Conservation (phyloP, 148 eudicot species). For the Mesembryanthemum crystallinum region DNA sequence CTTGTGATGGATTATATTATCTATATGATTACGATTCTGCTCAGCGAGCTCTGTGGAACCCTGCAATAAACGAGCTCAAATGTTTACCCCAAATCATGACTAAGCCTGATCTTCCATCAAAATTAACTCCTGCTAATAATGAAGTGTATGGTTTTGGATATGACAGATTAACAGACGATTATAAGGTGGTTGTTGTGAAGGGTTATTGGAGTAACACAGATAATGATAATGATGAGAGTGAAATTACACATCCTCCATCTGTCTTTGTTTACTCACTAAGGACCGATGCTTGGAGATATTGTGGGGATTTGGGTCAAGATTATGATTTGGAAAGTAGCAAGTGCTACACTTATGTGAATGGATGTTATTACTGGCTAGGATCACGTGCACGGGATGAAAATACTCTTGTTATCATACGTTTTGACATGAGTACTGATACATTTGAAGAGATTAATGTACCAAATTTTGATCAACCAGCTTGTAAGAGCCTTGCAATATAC, state of each 20-base stretch:
- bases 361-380: not conserved
- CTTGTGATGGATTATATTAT: conserved; percentile 20
- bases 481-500: conserved; percentile 4
- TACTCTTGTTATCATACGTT: not conserved
- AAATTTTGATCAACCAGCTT: not conserved
- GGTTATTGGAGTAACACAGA: too few relatives aligned
- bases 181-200: too few relatives aligned
- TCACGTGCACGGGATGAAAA: not conserved
- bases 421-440: conserved; percentile 10
- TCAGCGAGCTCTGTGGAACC: conserved; percentile 4
- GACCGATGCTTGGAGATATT: not conserved
- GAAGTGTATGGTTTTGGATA: conserved; percentile 10
- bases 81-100: not conserved
- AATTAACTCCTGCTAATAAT: not conserved
- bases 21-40: not conserved
- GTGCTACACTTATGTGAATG: not conserved
- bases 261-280: not conserved
- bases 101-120: not conserved
- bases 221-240: not conserved
- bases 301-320: conserved; percentile 1
- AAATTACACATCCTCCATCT: not conserved
- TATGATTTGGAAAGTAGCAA: not conserved
- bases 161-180: not conserved
- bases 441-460: conserved; percentile 17
- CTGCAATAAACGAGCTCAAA: not conserved